A percentile compares a stretch with the other conserved stretches of the same genome.
Conservation (phyloP, 176 grass and related monocot genomes). For the Hsuehochloa calcarea region DNA sequence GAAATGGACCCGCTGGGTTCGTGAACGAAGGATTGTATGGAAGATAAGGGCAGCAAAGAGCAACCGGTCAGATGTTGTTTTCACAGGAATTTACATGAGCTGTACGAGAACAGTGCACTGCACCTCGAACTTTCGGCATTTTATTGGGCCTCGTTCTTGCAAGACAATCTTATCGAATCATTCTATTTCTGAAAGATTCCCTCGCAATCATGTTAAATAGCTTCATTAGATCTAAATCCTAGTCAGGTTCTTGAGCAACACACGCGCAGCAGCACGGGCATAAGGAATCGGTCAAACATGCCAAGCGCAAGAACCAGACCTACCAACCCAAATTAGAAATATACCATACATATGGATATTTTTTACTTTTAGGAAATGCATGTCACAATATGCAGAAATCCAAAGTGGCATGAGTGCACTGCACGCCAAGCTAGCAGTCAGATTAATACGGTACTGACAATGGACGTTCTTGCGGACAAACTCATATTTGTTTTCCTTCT, state of each 20-base stretch:
- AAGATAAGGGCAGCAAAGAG: neutral
- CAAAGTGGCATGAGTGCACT: neutral
- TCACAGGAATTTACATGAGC: neutral
- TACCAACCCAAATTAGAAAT: neutral
- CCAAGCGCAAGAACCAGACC: neutral
- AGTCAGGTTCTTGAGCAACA: neutral
- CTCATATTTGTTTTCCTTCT: neutral
- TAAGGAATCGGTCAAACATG: neutral
- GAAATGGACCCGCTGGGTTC: neutral
- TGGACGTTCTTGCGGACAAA: neutral
- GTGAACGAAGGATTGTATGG: neutral
- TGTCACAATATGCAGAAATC: neutral
- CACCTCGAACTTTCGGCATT: neutral
- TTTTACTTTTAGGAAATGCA: neutral
- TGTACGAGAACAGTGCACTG: neutral
- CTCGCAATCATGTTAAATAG: neutral
- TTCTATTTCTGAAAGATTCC: neutral
- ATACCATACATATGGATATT: neutral
- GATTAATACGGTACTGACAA: neutral
- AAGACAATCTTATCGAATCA: neutral
- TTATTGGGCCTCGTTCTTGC: too few species aligned
- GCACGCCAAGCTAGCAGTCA: neutral
- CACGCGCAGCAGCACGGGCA: neutral
- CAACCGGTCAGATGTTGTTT: constrained; percentile 23
- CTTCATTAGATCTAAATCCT: neutral